phyloP scores from a whole-genome alignment of 2,329 filamentous ascomycete species.

The Aspergillus cejpii region DNA sequence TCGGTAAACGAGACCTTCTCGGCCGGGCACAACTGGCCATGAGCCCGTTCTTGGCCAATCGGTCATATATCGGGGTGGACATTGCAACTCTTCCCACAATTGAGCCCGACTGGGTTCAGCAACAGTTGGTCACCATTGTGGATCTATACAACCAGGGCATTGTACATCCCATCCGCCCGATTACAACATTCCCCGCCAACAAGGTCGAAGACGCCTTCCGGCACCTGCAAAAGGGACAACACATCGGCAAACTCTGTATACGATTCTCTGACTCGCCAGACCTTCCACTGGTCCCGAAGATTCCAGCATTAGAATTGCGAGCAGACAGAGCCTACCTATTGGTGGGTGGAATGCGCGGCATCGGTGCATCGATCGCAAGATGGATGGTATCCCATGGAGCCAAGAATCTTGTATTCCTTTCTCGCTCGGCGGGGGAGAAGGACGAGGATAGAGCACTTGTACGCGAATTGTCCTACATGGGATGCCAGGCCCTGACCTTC shows the following conservation, averaged over 20 bases:
- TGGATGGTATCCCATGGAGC: constrained; percentile 35
- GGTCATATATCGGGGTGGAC: constrained; percentile 9
- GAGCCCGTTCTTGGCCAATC: constrained; percentile 6
- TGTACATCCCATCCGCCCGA: constrained; percentile 6
- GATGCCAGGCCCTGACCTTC: constrained; percentile 12
- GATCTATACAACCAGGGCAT: not conserved
- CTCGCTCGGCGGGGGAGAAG: constrained; percentile 22
- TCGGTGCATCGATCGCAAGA: constrained; percentile 29
- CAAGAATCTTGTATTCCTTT: constrained; percentile 30
- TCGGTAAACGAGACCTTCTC: constrained; percentile 12
- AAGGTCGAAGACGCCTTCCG: constrained; percentile 36
- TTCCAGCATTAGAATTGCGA: not conserved
- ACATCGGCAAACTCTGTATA: constrained; percentile 42
- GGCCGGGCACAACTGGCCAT: constrained; percentile 3
- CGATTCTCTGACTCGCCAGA: not conserved
- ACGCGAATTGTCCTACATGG: constrained; percentile 12
- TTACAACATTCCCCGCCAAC: constrained; percentile 14
- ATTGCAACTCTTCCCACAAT: not conserved
- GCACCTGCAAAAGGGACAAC: constrained; percentile 36
- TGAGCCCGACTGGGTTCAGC: not conserved
- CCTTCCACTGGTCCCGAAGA: not conserved
- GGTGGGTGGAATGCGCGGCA: constrained; percentile 36
- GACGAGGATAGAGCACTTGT: constrained; percentile 11
- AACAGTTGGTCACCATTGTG: not conserved
- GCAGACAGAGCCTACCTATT: constrained; percentile 28